Base-by-base conservation (phyloP, 129 eudicot genomes). In the Erigeron canadensis region DNA sequence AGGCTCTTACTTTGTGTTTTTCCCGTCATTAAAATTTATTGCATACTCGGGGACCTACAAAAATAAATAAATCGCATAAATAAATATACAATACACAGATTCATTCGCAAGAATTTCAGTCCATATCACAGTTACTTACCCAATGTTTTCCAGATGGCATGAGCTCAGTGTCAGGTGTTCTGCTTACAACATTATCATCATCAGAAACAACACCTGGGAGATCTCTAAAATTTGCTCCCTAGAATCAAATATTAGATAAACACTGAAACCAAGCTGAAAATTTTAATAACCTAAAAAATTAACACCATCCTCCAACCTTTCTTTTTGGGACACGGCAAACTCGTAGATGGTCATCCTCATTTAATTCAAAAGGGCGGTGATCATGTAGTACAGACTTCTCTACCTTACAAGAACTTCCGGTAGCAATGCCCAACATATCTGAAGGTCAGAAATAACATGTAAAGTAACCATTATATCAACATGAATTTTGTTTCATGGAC, bases 201-300 rank as follows among this genome's bases (percentile, higher is more conserved):
- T 83, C 88, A 61, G 75, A 70, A 72, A 79, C 71, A 69, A 87
- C 75, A 21, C 92, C 88, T 0, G 92, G 92, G 46, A 87, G 92
- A 79, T 87, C 92, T 71, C 85, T 80, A 76, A 83, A 84, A 73
- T 74, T 87, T 72, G 92, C 92, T 68, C 92, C 92, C 92, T 87
- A 66, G 18, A 83, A 75, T 51, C 19, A 47, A 53, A 38, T 58
- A 17, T 38, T 53, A 40, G 11, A 45, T 37, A 7, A 16, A 63
- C 38, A 23, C 34, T 38, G 15, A 37, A 72, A 53, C 23, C 15
- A 54, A 67, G 58, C 15, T 10, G 19, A 59, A 37, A 23, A 47
- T 18, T 38, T 47, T 37, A 23, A 55, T 50, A 10, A 54, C 46
- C 13, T 10, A 38, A 28, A 19, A 1, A 69, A 47, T 23, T 12